Percentiles rank a stretch among this genome's conserved stretches.
Evolutionary conservation across 768 basidiomycete species (phyloP).

Genomic region (Podaxis mareebaensis): DNA sequence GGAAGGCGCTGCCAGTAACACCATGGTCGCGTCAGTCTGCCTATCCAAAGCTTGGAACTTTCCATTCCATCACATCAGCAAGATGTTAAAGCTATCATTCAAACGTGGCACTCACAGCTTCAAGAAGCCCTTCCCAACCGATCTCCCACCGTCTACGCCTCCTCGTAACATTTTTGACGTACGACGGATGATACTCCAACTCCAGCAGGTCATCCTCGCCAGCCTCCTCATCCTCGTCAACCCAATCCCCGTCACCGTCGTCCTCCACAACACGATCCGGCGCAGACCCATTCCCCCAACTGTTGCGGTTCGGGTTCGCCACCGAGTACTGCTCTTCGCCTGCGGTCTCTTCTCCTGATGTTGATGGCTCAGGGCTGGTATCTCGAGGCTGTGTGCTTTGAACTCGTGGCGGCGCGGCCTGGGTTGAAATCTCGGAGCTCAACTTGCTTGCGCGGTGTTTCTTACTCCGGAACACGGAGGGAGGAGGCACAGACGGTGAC

Average conservation of each 20-base stretch:
- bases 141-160: slow-evolving; percentile 71
- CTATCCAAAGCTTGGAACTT: slow-evolving; percentile 80
- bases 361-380: slow-evolving; percentile 75
- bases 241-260: slow-evolving; percentile 61
- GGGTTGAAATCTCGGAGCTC: slow-evolving; percentile 29
- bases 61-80: slow-evolving; percentile 5
- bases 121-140: slow-evolving; percentile 72
- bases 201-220: slow-evolving; percentile 74
- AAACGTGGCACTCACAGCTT: slow-evolving; percentile 52
- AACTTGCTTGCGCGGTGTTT: slow-evolving; percentile 17
- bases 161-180: slow-evolving; percentile 65
- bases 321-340: slow-evolving; percentile 44
- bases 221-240: slow-evolving; percentile 71
- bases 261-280: slow-evolving; percentile 23
- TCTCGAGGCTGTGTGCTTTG: slow-evolving; percentile 84
- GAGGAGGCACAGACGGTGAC: slow-evolving; percentile 55
- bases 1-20: slow-evolving; percentile 73
- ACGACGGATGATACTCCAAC: slow-evolving; percentile 75
- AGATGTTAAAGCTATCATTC: slow-evolving; percentile 7
- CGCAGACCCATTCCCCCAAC: slow-evolving; percentile 31
- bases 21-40: slow-evolving; percentile 78
- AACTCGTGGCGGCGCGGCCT: slow-evolving; percentile 66
- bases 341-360: slow-evolving; percentile 78
- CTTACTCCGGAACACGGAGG: slow-evolving; percentile 48
- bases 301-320: slow-evolving; percentile 4